Base-by-base conservation (phyloP, 495 filamentous ascomycete genomes). In the Xylaria venustula region DNA sequence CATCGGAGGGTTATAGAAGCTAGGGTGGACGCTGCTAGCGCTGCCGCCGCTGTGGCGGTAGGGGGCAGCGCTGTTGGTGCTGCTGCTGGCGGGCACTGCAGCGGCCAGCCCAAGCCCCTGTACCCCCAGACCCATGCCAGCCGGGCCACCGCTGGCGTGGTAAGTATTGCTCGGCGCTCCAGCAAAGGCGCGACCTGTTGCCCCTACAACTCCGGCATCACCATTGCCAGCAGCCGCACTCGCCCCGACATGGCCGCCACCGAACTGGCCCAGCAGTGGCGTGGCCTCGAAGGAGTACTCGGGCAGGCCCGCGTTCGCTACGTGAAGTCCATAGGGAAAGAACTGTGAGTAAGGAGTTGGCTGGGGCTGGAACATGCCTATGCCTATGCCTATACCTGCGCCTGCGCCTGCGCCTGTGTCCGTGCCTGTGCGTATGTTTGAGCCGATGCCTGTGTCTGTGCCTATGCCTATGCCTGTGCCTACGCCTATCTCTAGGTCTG, bases 281-380 rank as follows among this genome's bases (percentile, higher is more conserved):
- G 74, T 75, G 47, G 73, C 67, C 49, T 74, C 74, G 57, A 78
- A 79, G 44, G 74, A 75, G 73, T 77, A 79, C 45, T 80, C 66
- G 45, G 79, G 72, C 20, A 77, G 63, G 54, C 73, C 65, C 42
- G 66, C 66, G 66, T 75, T 73, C 32, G 69, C 65, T 58, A 68
- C 67, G 48, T 60, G 28, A 2, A 53, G 47, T 44, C 40, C 58
- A 36, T 54, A 46, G 3, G 50, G 58, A 19, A 25, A 44, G 62
- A 73, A 71, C 34, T 68, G 64, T 59, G 70, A 70, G 67, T 72
- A 83, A 47, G 80, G 75, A 44, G 79, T 78, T 45, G 80, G 69
- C 61, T 82, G 77, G 68, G 81, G 75, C 67, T 82, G 81, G 73
- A 79, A 84, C 81, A 84, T 84, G 72, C 73, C 76, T 72, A 54